These are phyloP conservation scores for Filobasidium wieringae DNA, from an alignment of 768 basidiomycete species.

Conservation along the genomic window DNA sequence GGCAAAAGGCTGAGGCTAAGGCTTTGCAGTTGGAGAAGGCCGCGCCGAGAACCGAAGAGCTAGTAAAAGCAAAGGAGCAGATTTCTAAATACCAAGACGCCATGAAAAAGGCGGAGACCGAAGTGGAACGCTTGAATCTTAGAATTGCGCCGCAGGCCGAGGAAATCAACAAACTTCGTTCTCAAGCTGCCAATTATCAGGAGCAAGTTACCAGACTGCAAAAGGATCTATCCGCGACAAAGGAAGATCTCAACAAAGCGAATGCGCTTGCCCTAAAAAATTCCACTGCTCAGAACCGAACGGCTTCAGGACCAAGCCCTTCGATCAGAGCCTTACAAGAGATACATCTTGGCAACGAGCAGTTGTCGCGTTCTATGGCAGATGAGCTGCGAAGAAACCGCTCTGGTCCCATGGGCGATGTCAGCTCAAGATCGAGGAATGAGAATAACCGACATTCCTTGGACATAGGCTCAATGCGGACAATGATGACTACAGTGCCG, in stretches of 20 bases:
- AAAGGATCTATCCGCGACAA: constrained; percentile 42
- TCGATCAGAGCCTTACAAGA: constrained; percentile 11
- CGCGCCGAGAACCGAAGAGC: neutral
- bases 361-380: constrained; percentile 17
- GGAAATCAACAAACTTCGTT: constrained; percentile 38
- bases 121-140: neutral
- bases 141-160: constrained; percentile 39
- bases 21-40: neutral
- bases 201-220: constrained; percentile 27
- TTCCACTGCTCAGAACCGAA: neutral
- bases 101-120: neutral
- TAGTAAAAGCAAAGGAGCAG: neutral
- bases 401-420: neutral
- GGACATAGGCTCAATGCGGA: neutral
- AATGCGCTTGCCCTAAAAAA: constrained; percentile 1
- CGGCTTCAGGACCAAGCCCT: neutral
- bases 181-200: neutral
- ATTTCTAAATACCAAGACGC: neutral
- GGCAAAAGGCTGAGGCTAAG: neutral
- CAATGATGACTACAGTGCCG: neutral
- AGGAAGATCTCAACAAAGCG: constrained; percentile 3
- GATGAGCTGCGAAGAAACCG: constrained; percentile 15
- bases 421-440: neutral
- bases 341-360: constrained; percentile 12
- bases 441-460: constrained; percentile 2